Percentiles rank a stretch among this genome's conserved stretches.
These are phyloP conservation scores for Cucurbitaria berberidis DNA, from an alignment of 2,329 filamentous ascomycete genomes.

Conservation along the genomic window DNA sequence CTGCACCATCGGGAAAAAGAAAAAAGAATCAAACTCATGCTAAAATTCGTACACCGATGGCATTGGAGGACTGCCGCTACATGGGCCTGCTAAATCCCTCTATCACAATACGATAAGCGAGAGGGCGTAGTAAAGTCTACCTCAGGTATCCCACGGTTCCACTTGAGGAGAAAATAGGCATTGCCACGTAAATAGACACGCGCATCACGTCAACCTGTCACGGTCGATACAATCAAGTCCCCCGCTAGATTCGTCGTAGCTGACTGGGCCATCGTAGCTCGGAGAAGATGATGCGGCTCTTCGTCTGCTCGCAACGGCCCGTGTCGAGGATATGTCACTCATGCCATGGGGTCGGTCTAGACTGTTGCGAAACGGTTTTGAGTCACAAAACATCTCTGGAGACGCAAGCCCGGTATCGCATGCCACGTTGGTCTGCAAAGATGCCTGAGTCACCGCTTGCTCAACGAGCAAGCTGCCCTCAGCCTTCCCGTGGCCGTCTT, in stretches of 20 bases:
- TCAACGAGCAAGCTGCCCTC: conserved; percentile 22
- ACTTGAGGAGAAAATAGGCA: neutral
- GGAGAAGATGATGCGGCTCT: conserved; percentile 8
- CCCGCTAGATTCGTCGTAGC: conserved; percentile 14
- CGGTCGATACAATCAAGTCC: conserved; percentile 24
- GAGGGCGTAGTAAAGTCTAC: neutral
- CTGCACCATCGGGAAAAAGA: conserved; percentile 7
- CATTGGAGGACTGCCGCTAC: neutral
- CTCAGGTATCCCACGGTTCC: conserved; percentile 8
- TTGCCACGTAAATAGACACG: neutral
- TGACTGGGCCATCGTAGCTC: conserved; percentile 19
- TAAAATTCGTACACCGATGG: conserved; percentile 9
- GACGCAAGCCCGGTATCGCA: conserved; percentile 13
- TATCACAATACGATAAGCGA: conserved; percentile 1
- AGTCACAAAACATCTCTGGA: conserved; percentile 15
- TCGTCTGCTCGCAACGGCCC: conserved; percentile 12
- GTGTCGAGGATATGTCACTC: neutral
- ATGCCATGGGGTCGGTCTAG: conserved; percentile 14
- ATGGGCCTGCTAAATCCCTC: conserved; percentile 3
- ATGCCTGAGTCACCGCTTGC: conserved; percentile 30
- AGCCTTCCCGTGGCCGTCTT: conserved; percentile 10
- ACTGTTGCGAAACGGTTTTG: conserved; percentile 25
- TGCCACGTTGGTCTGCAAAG: conserved; percentile 35
- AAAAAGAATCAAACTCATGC: conserved; percentile 1
- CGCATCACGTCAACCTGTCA: conserved; percentile 18